phyloP scores from a whole-genome alignment of 139 green algal genomes.

The Volvox africanus region DNA sequence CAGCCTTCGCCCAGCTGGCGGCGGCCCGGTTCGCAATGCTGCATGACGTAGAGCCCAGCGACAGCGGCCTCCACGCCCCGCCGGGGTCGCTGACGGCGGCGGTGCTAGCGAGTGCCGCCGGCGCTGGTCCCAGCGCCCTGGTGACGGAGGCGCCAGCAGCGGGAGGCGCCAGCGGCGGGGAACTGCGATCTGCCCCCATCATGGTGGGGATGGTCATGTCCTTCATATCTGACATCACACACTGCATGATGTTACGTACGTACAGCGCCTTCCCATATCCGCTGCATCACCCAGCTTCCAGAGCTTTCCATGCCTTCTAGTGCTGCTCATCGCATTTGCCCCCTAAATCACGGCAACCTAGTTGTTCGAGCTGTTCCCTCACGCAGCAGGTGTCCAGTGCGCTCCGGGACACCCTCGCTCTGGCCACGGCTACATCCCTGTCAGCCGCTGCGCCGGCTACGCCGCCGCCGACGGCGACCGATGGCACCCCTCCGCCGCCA shows the following conservation, averaged over 20 bases:
- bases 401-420: neutral
- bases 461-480: constrained; percentile 50
- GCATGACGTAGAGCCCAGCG: constrained; percentile 56
- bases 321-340: too few relatives aligned
- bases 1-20: constrained; percentile 62
- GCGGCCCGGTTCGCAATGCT: constrained; percentile 64
- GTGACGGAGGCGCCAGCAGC: neutral
- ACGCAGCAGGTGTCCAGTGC: neutral
- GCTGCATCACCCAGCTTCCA: too few relatives aligned
- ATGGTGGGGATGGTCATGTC: neutral
- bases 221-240: neutral
- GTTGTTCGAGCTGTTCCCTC: neutral
- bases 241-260: too few relatives aligned
- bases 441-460: constrained; percentile 38
- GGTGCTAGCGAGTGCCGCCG: neutral
- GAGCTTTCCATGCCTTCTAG: too few relatives aligned
- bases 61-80: constrained; percentile 37
- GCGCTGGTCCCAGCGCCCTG: neutral
- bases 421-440: constrained; percentile 10
- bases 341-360: too few relatives aligned
- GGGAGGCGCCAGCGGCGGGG: neutral
- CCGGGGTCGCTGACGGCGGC: constrained; percentile 34
- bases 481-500: constrained; percentile 57
- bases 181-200: constrained; percentile 19
- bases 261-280: too few relatives aligned